A percentile compares a stretch with the other conserved stretches of the same genome.
These are phyloP conservation scores for Exophiala aquamarina DNA, from an alignment of 2,329 filamentous ascomycete genomes.

Conservation along the genomic window DNA sequence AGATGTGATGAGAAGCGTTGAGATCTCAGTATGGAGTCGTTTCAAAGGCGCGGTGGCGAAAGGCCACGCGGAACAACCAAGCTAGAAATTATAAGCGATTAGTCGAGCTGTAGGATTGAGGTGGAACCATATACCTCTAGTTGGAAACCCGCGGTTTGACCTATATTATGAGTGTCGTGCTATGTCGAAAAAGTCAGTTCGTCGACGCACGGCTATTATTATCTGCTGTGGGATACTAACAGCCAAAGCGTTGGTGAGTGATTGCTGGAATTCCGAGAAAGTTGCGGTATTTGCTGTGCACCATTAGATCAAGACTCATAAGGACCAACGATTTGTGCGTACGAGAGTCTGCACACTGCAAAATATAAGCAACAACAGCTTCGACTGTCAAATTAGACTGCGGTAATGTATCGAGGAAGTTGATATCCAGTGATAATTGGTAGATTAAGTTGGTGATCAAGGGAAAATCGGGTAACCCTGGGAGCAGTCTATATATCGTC, in stretches of 20 bases:
- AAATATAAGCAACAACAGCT: not conserved
- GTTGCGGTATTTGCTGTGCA: conserved; percentile 1
- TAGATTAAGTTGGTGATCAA: conserved; percentile 1
- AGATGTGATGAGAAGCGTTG: conserved; percentile 9
- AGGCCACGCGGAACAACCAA: conserved; percentile 8
- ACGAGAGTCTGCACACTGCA: conserved; percentile 4
- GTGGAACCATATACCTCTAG: not conserved
- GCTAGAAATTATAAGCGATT: not conserved
- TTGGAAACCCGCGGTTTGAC: not conserved
- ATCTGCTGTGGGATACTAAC: no score
- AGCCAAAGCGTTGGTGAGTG: not conserved
- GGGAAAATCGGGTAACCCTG: conserved; percentile 2
- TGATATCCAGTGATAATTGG: not conserved
- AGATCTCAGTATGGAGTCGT: not conserved
- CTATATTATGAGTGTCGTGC: conserved; percentile 3
- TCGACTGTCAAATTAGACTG: not conserved
- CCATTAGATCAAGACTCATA: not conserved
- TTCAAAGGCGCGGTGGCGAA: not conserved
- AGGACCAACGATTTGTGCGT: not conserved
- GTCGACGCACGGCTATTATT: no score
- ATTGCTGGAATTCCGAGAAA: conserved; percentile 4
- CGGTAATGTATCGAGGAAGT: not conserved
- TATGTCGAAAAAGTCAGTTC: not conserved
- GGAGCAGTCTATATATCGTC: not conserved
- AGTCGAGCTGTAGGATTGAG: not conserved